Evolutionary conservation across 306 rosid species (phyloP), one percentile per base, ranked within the genome.

Genomic region (Morella rubra): DNA sequence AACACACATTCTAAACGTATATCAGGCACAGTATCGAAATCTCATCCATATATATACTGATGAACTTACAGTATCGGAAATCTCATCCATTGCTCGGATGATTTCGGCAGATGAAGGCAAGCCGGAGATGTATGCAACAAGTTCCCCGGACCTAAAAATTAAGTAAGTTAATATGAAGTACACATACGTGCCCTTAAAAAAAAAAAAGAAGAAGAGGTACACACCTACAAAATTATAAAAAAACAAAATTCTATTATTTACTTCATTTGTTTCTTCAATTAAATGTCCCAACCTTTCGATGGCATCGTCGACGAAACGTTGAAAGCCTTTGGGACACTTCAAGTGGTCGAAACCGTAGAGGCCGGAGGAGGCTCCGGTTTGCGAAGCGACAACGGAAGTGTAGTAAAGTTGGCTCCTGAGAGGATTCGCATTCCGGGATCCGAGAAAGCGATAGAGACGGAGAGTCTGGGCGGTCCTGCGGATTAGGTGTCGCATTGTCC

Each of bases 41-140:
- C n/a, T n/a, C n/a, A n/a, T n/a, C n/a, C 1, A 32, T 1, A 32
- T 8, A 6, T 32, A 61, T 0, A 61, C 6, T 41, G 70, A 64
- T 41, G 50, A 41, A 65, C 16, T 13, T 89, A 92, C 97, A 2
- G 89, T 83, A 82, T 89, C 66, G 51, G 98, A 94, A 80, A 94
- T 89, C 70, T 91, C 98, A 76, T 94, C 98, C 98, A 92, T 94
- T 15, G 95, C 83, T 73, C 82, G 79, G 81, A 91, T 81, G 52
- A 91, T 44, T 67, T 94, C 96, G 0, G 80, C 45, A 18, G 91
- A 82, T 8, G 93, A 58, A 27, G 86, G 91, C 81, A 73, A 84
- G 20, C 75, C 42, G 19, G 90, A 74, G 73, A 94, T 86, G 85
- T 76, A 89, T 8, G 84, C 54, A 56, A 90, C 78, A 56, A 92